A percentile compares a stretch with the other conserved stretches of the same genome.
phyloP scores from a whole-genome alignment of 2,329 filamentous ascomycete genomes.

The Colletotrichum caudatum region DNA sequence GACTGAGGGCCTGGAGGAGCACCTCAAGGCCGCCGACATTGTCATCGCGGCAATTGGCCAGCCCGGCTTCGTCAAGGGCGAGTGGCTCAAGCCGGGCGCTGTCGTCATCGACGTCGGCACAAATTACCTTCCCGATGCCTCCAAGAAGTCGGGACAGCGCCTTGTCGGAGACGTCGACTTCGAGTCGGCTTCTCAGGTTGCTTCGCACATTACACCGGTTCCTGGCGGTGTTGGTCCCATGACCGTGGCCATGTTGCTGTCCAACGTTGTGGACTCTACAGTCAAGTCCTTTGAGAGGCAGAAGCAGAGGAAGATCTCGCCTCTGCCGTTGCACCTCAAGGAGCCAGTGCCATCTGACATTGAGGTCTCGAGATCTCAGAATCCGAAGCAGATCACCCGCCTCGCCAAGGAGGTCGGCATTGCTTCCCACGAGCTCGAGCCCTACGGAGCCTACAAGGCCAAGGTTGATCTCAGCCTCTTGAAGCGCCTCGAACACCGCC shows the following conservation, averaged over 20 bases:
- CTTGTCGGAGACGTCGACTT: constrained; percentile 97
- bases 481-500: constrained; percentile 86
- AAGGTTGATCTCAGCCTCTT: constrained; percentile 90
- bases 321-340: constrained; percentile 84
- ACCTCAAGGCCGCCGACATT: constrained; percentile 88
- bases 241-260: constrained; percentile 98
- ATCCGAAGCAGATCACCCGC: constrained; percentile 89
- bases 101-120: constrained; percentile 98
- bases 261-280: constrained; percentile 93
- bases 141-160: constrained; percentile 91
- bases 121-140: constrained; percentile 90
- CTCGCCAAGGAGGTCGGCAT: constrained; percentile 91
- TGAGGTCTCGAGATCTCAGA: constrained; percentile 87
- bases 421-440: constrained; percentile 88
- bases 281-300: constrained; percentile 84
- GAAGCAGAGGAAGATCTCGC: constrained; percentile 81
- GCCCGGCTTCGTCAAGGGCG: constrained; percentile 88
- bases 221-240: constrained; percentile 97
- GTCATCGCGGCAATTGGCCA: constrained; percentile 92
- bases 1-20: constrained; percentile 77
- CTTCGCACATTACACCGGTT: constrained; percentile 94
- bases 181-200: constrained; percentile 84
- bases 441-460: constrained; percentile 94
- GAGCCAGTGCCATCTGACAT: constrained; percentile 95
- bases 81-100: constrained; percentile 94